These are phyloP conservation scores for Xylaria bambusicola DNA, from an alignment of 495 filamentous ascomycete species.

Conservation along the genomic window DNA sequence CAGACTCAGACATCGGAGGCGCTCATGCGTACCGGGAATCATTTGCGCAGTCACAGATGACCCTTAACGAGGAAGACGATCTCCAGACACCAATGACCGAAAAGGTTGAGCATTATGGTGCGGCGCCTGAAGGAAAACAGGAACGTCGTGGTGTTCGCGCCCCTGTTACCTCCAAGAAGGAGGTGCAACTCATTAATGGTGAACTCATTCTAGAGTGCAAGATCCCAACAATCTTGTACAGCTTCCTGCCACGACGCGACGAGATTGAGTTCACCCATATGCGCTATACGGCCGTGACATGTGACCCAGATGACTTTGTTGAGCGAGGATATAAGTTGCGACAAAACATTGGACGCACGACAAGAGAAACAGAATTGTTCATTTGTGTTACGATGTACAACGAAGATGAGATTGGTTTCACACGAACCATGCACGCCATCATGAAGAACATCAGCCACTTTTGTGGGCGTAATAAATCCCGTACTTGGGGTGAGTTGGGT, in stretches of 20 bases:
- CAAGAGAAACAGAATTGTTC: conserved; percentile 94
- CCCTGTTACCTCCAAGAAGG: conserved; percentile 88
- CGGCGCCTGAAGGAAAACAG: conserved; percentile 82
- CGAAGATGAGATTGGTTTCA: conserved; percentile 94
- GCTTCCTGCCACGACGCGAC: conserved; percentile 87
- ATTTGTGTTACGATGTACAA: conserved; percentile 99
- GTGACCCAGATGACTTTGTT: conserved; percentile 94
- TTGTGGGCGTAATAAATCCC: conserved; percentile 85
- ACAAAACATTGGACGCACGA: conserved; percentile 86
- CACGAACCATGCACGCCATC: conserved; percentile 96
- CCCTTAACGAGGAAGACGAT: conserved; percentile 43
- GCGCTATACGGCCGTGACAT: conserved; percentile 99
- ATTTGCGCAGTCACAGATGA: conserved; percentile 64
- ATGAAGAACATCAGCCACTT: conserved; percentile 98
- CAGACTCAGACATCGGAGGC: conserved; percentile 54
- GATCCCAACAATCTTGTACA: conserved; percentile 95
- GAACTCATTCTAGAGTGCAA: conserved; percentile 98
- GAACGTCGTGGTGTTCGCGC: conserved; percentile 79
- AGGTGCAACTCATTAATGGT: conserved; percentile 94
- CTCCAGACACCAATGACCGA: conserved; percentile 47
- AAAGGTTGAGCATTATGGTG: conserved; percentile 75
- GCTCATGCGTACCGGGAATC: conserved; percentile 47
- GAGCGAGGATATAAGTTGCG: conserved; percentile 86
- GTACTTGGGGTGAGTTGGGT: conserved; percentile 95
- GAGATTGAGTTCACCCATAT: conserved; percentile 98